Percentiles rank a stretch among this genome's conserved stretches.
These are phyloP conservation scores for Linderniella brevidens DNA, from an alignment of 257 asterid species.

Conservation along the genomic window DNA sequence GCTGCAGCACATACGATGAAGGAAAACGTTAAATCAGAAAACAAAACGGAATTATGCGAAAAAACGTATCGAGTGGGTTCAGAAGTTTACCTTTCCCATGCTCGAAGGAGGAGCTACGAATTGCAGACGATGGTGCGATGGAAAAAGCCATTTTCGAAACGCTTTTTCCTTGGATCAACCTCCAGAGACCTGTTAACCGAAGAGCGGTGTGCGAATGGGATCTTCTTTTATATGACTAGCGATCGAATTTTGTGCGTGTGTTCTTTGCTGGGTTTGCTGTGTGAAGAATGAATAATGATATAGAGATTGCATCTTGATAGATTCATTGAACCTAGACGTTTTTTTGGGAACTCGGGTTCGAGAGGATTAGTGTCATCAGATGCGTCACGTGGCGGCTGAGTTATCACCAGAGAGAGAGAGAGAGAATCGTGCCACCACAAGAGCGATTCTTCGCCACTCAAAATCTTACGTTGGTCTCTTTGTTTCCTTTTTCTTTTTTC, in stretches of 20 bases:
- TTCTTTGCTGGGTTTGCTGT: not conserved
- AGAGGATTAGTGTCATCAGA: conserved; percentile 15
- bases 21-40: not conserved
- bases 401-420: not conserved
- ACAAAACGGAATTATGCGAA: not conserved
- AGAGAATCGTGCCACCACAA: not conserved
- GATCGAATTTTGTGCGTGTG: not conserved
- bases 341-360: conserved; percentile 9
- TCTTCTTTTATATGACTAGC: not conserved
- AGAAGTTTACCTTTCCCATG: conserved; percentile 30
- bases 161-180: not conserved
- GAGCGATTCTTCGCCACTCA: too few species aligned
- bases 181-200: not conserved
- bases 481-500: too few species aligned
- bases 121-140: conserved; percentile 32
- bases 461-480: too few species aligned
- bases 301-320: conserved; percentile 11
- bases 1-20: conserved; percentile 9
- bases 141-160: conserved; percentile 34
- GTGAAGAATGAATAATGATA: not conserved
- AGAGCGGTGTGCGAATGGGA: not conserved
- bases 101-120: conserved; percentile 28
- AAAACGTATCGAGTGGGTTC: not conserved
- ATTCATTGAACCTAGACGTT: conserved; percentile 71
- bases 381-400: conserved; percentile 25